phyloP scores from a whole-genome alignment of 2,329 filamentous ascomycete genomes.

The Aspergillus brunneoviolaceus region DNA sequence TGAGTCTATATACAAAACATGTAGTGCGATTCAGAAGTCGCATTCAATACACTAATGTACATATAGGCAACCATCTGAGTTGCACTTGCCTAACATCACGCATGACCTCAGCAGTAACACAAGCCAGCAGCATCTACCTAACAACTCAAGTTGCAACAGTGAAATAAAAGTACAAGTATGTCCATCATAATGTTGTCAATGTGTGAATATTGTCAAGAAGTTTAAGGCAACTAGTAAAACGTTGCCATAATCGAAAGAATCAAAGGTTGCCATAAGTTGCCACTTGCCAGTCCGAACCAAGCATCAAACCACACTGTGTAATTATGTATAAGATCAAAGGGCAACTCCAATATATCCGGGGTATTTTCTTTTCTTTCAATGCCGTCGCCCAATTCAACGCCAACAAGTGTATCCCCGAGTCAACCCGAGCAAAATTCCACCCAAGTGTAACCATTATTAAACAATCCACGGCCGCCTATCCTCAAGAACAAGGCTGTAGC shows the following conservation, averaged over 20 bases:
- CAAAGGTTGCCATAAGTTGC: no score
- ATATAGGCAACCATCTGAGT: not conserved
- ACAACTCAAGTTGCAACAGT: no score
- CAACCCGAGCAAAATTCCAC: slow-evolving; percentile 8
- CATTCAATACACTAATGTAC: not conserved
- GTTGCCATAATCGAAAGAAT: no score
- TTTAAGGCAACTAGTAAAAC: no score
- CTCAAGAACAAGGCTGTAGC: not conserved
- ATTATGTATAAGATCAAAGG: slow-evolving; percentile 14
- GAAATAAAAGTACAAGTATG: no score
- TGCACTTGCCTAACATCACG: no score
- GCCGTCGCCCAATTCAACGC: slow-evolving; percentile 1
- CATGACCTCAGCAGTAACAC: not conserved
- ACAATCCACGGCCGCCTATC: slow-evolving; percentile 7
- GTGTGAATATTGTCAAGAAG: no score
- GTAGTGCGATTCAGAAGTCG: not conserved
- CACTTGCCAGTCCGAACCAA: not conserved
- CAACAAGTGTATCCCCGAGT: slow-evolving; percentile 11
- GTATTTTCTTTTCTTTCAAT: slow-evolving; percentile 22
- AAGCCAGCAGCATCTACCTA: no score
- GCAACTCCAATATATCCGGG: slow-evolving; percentile 8
- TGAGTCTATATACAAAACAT: no score
- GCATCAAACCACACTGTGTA: slow-evolving; percentile 6
- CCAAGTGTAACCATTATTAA: slow-evolving; percentile 15
- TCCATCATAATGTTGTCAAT: no score